Evolutionary conservation across 352 stramenopile genomes (phyloP).

Genomic region (Pythium periplocum): DNA sequence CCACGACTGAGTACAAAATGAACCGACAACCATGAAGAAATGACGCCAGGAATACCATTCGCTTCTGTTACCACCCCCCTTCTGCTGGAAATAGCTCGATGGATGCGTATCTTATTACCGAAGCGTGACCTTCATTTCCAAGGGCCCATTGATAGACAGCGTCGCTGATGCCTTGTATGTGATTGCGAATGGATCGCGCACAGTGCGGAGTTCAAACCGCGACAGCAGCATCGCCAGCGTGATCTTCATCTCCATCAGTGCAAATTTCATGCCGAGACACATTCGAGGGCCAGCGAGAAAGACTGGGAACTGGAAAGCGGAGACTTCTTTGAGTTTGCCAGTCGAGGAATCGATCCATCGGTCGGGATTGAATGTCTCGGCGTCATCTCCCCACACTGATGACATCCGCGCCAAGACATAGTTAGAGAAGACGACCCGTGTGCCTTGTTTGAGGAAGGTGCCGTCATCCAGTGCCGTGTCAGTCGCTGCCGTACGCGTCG

Average conservation of each 20-base stretch:
- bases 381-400: constrained; percentile 64
- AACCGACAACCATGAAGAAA: too few relatives aligned
- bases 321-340: constrained; percentile 36
- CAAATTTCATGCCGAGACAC: constrained; percentile 66
- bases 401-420: constrained; percentile 55
- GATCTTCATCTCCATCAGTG: constrained; percentile 60
- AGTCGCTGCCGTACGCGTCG: constrained; percentile 34
- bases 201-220: constrained; percentile 39
- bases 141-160: constrained; percentile 27
- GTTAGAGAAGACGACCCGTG: constrained; percentile 47
- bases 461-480: constrained; percentile 69
- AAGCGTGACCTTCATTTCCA: constrained; percentile 13
- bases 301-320: constrained; percentile 54
- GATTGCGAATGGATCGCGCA: constrained; percentile 32
- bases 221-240: constrained; percentile 44
- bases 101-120: too few relatives aligned
- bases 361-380: constrained; percentile 54
- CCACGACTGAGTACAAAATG: too few relatives aligned
- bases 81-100: too few relatives aligned
- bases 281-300: constrained; percentile 61
- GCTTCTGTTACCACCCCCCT: too few relatives aligned
- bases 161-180: constrained; percentile 47
- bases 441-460: constrained; percentile 51
- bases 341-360: constrained; percentile 48
- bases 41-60: too few relatives aligned